These are phyloP conservation scores for Cylindrotheca fusiformis DNA, from an alignment of 108 stramenopile species.

Conservation along the genomic window DNA sequence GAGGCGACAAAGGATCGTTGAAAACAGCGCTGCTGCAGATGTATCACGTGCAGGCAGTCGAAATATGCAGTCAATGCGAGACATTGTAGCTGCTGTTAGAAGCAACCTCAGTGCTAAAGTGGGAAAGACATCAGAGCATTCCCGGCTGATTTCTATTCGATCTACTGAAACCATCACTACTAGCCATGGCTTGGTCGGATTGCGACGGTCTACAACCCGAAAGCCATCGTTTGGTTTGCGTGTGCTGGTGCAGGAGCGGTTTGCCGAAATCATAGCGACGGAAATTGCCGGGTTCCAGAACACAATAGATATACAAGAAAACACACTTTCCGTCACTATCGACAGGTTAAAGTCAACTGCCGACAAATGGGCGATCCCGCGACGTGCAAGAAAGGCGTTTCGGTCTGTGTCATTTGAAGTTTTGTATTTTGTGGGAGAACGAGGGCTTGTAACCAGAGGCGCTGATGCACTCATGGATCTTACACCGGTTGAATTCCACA, in stretches of 20 bases:
- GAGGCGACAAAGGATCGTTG: constrained; percentile 27
- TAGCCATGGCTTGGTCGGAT: constrained; percentile 10
- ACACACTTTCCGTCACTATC: constrained; percentile 65
- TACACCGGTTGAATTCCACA: constrained; percentile 72
- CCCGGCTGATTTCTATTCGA: constrained; percentile 34
- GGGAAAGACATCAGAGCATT: constrained; percentile 10
- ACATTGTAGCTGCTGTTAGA: constrained; percentile 41
- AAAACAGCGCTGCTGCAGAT: constrained; percentile 12
- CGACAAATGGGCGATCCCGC: constrained; percentile 83
- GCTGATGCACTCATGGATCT: constrained; percentile 71
- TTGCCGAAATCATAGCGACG: constrained; percentile 80
- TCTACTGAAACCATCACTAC: constrained; percentile 30
- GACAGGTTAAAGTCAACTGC: constrained; percentile 51
- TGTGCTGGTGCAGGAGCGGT: constrained; percentile 74
- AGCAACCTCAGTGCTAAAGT: constrained; percentile 14
- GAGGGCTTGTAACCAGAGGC: constrained; percentile 68
- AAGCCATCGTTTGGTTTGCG: constrained; percentile 80
- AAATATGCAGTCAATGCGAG: constrained; percentile 45
- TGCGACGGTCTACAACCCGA: constrained; percentile 16
- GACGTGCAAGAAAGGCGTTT: constrained; percentile 78
- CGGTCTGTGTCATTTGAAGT: constrained; percentile 75
- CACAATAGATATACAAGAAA: constrained; percentile 63
- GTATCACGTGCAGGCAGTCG: constrained; percentile 3
- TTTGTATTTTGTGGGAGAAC: constrained; percentile 83
- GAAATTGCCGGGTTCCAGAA: constrained; percentile 83